A percentile compares a stretch with the other conserved stretches of the same genome.
phyloP scores from a whole-genome alignment of 78 protist species.

The Monocercomonoides exilis region DNA sequence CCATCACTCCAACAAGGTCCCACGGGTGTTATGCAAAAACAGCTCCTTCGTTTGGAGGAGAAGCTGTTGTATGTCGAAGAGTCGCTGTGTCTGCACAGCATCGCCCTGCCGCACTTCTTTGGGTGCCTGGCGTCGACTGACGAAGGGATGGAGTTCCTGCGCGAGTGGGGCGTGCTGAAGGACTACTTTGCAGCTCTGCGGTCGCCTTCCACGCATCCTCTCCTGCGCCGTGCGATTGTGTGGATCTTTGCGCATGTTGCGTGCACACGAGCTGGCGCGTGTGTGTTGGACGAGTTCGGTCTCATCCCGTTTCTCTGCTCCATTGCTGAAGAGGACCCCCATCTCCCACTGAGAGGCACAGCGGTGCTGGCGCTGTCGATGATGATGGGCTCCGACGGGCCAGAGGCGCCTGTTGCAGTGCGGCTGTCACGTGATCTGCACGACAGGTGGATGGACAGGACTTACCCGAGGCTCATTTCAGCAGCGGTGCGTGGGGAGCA shows the following conservation, averaged over 20 bases:
- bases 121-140: background rate
- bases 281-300: background rate
- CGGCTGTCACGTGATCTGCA: background rate
- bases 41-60: background rate
- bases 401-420: background rate
- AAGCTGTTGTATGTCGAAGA: background rate
- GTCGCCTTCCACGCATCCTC: background rate
- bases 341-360: background rate
- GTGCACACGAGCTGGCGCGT: background rate
- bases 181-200: background rate
- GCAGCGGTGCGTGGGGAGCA: too few relatives aligned
- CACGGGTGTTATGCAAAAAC: background rate
- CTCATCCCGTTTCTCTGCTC: background rate
- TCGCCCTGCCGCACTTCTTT: background rate
- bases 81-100: background rate
- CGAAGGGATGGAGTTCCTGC: background rate
- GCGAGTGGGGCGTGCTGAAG: background rate
- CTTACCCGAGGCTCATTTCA: too few relatives aligned
- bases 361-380: background rate
- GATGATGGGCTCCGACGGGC: background rate
- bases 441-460: background rate
- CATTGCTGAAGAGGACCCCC: background rate
- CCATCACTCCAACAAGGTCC: too few relatives aligned
- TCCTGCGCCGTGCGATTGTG: background rate
- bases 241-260: background rate